phyloP scores from a whole-genome alignment of 2,329 filamentous ascomycete genomes.

The Ceratocystis eucalypticola region DNA sequence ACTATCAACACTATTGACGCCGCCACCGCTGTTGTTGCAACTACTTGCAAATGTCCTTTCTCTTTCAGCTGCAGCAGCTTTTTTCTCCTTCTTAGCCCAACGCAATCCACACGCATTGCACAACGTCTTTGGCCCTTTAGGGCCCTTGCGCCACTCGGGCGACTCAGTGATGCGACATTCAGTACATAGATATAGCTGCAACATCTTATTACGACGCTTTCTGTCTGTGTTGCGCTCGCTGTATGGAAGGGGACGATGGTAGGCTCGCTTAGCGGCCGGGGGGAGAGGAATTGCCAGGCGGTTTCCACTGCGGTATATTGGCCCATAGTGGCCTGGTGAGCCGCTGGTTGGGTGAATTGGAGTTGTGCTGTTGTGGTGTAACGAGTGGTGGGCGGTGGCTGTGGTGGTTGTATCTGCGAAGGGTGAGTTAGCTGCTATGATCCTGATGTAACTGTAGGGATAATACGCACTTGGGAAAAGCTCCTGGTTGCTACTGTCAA shows the following conservation, averaged over 20 bases:
- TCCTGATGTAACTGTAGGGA: not conserved
- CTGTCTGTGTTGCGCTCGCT: constrained; percentile 49
- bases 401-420: not conserved
- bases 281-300: not conserved
- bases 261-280: not conserved
- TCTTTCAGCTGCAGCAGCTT: constrained; percentile 26
- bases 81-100: constrained; percentile 75
- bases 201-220: constrained; percentile 82
- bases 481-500: not conserved
- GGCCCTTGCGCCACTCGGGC: constrained; percentile 91
- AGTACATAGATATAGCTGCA: constrained; percentile 85
- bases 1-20: not conserved
- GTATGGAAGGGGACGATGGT: not conserved
- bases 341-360: not conserved
- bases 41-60: constrained; percentile 19
- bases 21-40: not conserved
- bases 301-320: not conserved
- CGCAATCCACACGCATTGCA: constrained; percentile 84
- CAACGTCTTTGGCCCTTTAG: constrained; percentile 80
- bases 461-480: not conserved
- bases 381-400: not conserved
- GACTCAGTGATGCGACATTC: constrained; percentile 92
- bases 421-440: not conserved
- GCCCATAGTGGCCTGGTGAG: not conserved
- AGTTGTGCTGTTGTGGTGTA: not conserved